Conservation (phyloP, 768 basidiomycete genomes). For the Lactifluus subvellereus region DNA sequence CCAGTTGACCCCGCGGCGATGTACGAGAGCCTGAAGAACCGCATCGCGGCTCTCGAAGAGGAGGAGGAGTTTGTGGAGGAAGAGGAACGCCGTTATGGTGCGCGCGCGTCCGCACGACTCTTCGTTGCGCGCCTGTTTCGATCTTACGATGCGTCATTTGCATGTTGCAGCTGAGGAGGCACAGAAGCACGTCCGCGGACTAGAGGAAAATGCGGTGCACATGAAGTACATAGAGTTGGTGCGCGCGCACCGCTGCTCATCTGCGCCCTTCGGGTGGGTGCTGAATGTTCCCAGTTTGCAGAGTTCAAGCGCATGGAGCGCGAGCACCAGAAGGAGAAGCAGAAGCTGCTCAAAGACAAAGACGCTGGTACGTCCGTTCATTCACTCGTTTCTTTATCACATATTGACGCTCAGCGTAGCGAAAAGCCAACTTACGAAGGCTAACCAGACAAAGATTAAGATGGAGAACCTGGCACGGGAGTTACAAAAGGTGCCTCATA, state of each 20-base stretch:
- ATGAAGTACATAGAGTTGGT: constrained; percentile 87
- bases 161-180: constrained; percentile 70
- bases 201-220: constrained; percentile 79
- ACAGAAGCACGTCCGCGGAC: constrained; percentile 75
- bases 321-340: constrained; percentile 88
- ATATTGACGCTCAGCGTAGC: constrained; percentile 36
- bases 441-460: constrained; percentile 82
- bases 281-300: constrained; percentile 55
- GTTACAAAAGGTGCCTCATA: constrained; percentile 65
- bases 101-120: constrained; percentile 34
- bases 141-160: constrained; percentile 14
- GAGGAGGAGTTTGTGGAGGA: constrained; percentile 84
- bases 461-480: constrained; percentile 88
- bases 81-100: constrained; percentile 74
- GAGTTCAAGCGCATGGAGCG: constrained; percentile 83
- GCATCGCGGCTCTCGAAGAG: constrained; percentile 86
- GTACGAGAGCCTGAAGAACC: constrained; percentile 84
- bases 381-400: background rate
- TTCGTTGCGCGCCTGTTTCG: constrained; percentile 1
- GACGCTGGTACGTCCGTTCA: constrained; percentile 57
- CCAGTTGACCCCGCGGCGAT: constrained; percentile 78
- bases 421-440: constrained; percentile 79
- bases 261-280: background rate
- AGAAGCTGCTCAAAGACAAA: constrained; percentile 86
- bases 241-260: constrained; percentile 29